Percentiles rank a stretch among this genome's conserved stretches.
These are phyloP conservation scores for Sclerotinia sclerotiorum DNA, from an alignment of 2,329 filamentous ascomycete species.

Conservation along the genomic window DNA sequence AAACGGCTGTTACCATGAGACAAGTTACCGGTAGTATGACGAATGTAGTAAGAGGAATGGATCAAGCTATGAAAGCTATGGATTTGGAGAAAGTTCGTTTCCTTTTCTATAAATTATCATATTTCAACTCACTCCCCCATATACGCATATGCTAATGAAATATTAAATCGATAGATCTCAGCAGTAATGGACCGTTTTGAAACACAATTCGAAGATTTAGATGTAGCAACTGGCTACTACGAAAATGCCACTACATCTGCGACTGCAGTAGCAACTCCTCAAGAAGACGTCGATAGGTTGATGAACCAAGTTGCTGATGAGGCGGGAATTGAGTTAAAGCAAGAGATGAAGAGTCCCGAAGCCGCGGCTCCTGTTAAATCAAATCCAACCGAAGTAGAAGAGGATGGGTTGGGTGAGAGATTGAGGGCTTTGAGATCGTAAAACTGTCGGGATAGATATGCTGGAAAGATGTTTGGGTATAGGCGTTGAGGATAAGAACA, in stretches of 20 bases:
- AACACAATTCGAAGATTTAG: constrained; percentile 52
- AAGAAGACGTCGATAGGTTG: constrained; percentile 84
- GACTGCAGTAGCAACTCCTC: constrained; percentile 70
- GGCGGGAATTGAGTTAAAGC: constrained; percentile 76
- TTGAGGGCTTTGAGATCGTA: constrained; percentile 51
- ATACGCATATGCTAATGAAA: background rate
- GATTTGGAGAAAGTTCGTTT: constrained; percentile 57
- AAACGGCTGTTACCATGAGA: constrained; percentile 63
- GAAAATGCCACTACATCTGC: constrained; percentile 81
- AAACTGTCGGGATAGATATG: background rate
- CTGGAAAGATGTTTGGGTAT: constrained; percentile 7
- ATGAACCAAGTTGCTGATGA: constrained; percentile 86
- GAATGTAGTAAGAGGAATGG: constrained; percentile 62
- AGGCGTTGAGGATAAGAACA: constrained; percentile 17
- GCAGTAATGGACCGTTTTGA: constrained; percentile 67
- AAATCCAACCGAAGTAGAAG: constrained; percentile 74
- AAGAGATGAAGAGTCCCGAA: constrained; percentile 64
- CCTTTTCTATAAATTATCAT: background rate
- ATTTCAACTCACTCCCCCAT: background rate
- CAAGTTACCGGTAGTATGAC: constrained; percentile 61
- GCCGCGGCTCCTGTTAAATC: constrained; percentile 58
- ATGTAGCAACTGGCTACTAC: constrained; percentile 56
- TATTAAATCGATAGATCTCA: constrained; percentile 50
- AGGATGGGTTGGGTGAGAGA: constrained; percentile 67
- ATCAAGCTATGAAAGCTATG: constrained; percentile 63